These are phyloP conservation scores for Lactifluus piperatus DNA, from an alignment of 768 basidiomycete species.

Conservation along the genomic window DNA sequence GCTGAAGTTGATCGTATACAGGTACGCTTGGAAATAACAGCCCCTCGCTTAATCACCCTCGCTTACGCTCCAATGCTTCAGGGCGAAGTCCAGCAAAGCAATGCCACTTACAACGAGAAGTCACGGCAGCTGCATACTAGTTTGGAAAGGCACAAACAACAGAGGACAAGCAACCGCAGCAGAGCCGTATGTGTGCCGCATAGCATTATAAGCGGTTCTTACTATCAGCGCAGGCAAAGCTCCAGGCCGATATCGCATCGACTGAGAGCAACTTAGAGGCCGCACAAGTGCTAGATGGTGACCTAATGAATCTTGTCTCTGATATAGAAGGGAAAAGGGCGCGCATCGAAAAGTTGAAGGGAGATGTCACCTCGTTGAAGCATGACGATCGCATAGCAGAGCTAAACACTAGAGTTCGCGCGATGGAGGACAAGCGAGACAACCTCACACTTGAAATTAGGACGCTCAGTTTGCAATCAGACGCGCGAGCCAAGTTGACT, in stretches of 20 bases:
- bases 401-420: slow-evolving; percentile 42
- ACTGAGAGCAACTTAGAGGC: slow-evolving; percentile 51
- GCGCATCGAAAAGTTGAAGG: slow-evolving; percentile 50
- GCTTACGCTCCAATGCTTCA: slow-evolving; percentile 23
- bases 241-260: slow-evolving; percentile 40
- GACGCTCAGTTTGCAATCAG: slow-evolving; percentile 66
- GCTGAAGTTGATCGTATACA: slow-evolving; percentile 58
- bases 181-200: slow-evolving; percentile 41
- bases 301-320: slow-evolving; percentile 42
- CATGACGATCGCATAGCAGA: slow-evolving; percentile 58
- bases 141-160: slow-evolving; percentile 44
- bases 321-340: slow-evolving; percentile 65
- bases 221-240: slow-evolving; percentile 20
- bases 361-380: slow-evolving; percentile 48
- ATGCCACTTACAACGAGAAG: slow-evolving; percentile 57
- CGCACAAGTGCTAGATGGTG: slow-evolving; percentile 43
- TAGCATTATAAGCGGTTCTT: background rate
- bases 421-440: slow-evolving; percentile 63
- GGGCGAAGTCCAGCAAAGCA: slow-evolving; percentile 47
- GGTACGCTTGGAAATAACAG: slow-evolving; percentile 30
- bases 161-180: slow-evolving; percentile 42
- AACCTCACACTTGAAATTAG: slow-evolving; percentile 61
- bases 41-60: background rate
- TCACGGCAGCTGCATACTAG: slow-evolving; percentile 48
- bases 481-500: slow-evolving; percentile 69